These are phyloP conservation scores for Cenchrus fungigraminus DNA, from an alignment of 176 grass and related monocot genomes.

Conservation along the genomic window DNA sequence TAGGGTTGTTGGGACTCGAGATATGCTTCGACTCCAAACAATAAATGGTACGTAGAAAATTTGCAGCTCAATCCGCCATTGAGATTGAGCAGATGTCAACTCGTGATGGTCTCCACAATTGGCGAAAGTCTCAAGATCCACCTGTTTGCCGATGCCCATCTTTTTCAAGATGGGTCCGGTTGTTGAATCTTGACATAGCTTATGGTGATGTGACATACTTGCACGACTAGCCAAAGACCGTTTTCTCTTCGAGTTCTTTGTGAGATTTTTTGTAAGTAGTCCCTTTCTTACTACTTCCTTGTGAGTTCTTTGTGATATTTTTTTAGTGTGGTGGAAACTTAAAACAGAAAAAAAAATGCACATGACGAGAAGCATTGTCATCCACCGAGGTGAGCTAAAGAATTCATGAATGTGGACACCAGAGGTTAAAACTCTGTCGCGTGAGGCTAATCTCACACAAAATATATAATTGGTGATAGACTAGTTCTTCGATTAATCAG, in stretches of 20 bases:
- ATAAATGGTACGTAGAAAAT: not conserved
- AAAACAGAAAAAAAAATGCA: not conserved
- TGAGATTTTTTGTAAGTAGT: not conserved
- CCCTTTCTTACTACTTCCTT: not conserved
- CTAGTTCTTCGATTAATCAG: not conserved
- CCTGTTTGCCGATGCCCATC: not conserved
- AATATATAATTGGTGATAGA: not conserved
- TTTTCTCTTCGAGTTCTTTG: slow-evolving; percentile 13
- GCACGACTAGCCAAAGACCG: not conserved
- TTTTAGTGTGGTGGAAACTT: not conserved
- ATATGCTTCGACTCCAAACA: not conserved
- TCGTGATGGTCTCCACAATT: not conserved
- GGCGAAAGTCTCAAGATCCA: not conserved
- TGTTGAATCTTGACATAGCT: not conserved
- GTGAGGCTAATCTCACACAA: not conserved
- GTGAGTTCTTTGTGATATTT: not conserved
- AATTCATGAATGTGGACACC: not conserved
- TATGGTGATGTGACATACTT: not conserved
- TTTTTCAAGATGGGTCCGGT: not conserved
- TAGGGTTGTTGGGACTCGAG: not conserved
- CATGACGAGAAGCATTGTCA: not conserved
- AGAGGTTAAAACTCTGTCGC: too few relatives aligned
- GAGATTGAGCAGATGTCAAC: not conserved
- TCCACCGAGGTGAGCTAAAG: not conserved
- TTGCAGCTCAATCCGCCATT: not conserved